Percentiles rank a stretch among this genome's conserved stretches.
Conservation (phyloP, 768 basidiomycete species). For the Podaxis rugospora region DNA sequence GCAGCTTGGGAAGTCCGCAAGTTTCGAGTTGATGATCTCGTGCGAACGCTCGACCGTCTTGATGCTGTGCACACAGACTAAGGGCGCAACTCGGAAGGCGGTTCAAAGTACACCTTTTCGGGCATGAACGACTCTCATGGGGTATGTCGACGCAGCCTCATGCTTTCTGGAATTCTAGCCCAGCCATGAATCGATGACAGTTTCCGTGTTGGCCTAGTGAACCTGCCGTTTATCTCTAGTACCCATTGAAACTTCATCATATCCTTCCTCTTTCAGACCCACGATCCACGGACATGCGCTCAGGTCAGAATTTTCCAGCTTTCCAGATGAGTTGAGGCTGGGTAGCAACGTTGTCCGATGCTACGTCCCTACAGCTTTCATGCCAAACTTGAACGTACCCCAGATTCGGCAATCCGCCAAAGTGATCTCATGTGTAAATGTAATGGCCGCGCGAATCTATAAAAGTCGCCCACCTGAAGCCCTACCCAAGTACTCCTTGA, state of each 20-base stretch:
- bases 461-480: constrained; percentile 7
- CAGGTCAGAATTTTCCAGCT: constrained; percentile 1
- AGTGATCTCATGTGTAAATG: constrained; percentile 8
- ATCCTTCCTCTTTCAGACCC: constrained; percentile 8
- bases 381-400: constrained; percentile 4
- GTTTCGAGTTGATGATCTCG: constrained; percentile 9
- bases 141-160: constrained; percentile 9
- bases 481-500: constrained; percentile 14
- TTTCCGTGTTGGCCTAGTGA: constrained; percentile 9
- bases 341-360: constrained; percentile 11
- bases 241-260: neutral
- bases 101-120: constrained; percentile 8
- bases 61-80: constrained; percentile 8
- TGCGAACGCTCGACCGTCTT: neutral
- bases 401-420: constrained; percentile 5
- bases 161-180: constrained; percentile 9
- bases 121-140: constrained; percentile 1
- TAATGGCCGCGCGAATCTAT: constrained; percentile 8
- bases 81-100: constrained; percentile 2
- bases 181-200: constrained; percentile 7
- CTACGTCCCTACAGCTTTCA: constrained; percentile 17
- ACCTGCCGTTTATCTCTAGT: constrained; percentile 1
- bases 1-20: neutral
- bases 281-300: constrained; percentile 6
- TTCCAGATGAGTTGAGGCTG: constrained; percentile 11